Percentiles rank a stretch among this genome's conserved stretches.
Conservation (phyloP, 352 stramenopile species). For the Globisporangium orthogonon region DNA sequence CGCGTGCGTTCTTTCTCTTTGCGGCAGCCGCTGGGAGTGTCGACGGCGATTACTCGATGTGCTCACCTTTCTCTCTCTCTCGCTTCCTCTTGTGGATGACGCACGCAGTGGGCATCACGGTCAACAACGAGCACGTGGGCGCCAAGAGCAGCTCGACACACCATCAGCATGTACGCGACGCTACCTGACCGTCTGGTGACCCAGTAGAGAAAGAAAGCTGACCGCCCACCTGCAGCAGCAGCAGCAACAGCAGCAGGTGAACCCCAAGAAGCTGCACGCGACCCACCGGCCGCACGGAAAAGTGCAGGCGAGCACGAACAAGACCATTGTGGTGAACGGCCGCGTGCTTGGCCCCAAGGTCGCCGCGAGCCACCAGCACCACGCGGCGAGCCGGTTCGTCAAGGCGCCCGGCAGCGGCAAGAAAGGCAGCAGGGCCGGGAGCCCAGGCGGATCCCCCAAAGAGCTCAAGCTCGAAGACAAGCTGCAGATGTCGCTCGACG, state of each 20-base stretch:
- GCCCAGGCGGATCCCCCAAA: conserved; percentile 1
- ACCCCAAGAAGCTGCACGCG: conserved; percentile 41
- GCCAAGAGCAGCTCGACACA: background rate
- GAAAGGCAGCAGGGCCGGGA: conserved; percentile 1
- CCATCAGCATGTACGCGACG: background rate
- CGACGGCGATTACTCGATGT: too few species aligned
- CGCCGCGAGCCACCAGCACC: conserved; percentile 10
- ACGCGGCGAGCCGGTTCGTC: conserved; percentile 12
- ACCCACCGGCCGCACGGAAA: conserved; percentile 43
- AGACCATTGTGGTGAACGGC: conserved; percentile 52
- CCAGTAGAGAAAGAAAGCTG: background rate
- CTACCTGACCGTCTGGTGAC: background rate
- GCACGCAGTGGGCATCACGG: conserved; percentile 17
- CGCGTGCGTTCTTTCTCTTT: conserved; percentile 21
- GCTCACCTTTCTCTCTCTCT: too few species aligned
- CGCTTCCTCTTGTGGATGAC: background rate
- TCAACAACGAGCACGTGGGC: conserved; percentile 11
- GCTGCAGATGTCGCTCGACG: conserved; percentile 57
- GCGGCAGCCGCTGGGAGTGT: too few species aligned
- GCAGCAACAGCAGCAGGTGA: conserved; percentile 11
- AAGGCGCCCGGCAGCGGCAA: conserved; percentile 6
- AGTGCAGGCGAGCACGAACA: conserved; percentile 22
- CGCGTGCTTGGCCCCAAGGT: conserved; percentile 54
- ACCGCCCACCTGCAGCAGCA: background rate
- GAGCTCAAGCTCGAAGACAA: conserved; percentile 54